These are phyloP conservation scores for Claviceps purpurea DNA, from an alignment of 2,329 filamentous ascomycete species.

Conservation along the genomic window DNA sequence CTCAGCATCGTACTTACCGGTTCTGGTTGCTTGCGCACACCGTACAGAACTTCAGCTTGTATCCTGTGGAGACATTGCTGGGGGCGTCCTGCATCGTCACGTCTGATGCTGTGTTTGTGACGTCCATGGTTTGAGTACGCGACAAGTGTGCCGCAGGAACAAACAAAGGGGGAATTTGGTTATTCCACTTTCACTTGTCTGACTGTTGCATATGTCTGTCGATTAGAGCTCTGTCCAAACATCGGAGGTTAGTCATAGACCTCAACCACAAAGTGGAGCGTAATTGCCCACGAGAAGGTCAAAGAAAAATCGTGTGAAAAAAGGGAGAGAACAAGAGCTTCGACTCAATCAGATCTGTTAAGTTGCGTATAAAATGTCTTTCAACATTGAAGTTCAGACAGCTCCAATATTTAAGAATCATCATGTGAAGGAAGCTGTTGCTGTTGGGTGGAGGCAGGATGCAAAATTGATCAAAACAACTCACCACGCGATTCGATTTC, in stretches of 20 bases:
- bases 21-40: slow-evolving; percentile 99
- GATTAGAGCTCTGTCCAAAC: neutral
- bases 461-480: neutral
- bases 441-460: neutral
- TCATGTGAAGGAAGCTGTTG: slow-evolving; percentile 21
- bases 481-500: neutral
- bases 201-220: neutral
- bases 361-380: slow-evolving; percentile 43
- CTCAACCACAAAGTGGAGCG: neutral
- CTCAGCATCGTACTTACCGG: slow-evolving; percentile 40
- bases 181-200: neutral
- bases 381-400: slow-evolving; percentile 58
- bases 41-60: slow-evolving; percentile 91
- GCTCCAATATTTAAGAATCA: slow-evolving; percentile 53
- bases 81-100: slow-evolving; percentile 27
- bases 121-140: slow-evolving; percentile 23
- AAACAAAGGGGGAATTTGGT: neutral
- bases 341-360: slow-evolving; percentile 11
- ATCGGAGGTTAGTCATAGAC: neutral
- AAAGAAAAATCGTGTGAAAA: neutral
- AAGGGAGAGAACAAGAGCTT: neutral
- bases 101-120: slow-evolving; percentile 24
- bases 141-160: neutral
- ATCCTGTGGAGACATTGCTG: slow-evolving; percentile 43
- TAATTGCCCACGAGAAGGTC: neutral